Percentiles rank a stretch among this genome's conserved stretches.
Conservation (phyloP, 805 yeast species). For the Wickerhamiella dianesei region DNA sequence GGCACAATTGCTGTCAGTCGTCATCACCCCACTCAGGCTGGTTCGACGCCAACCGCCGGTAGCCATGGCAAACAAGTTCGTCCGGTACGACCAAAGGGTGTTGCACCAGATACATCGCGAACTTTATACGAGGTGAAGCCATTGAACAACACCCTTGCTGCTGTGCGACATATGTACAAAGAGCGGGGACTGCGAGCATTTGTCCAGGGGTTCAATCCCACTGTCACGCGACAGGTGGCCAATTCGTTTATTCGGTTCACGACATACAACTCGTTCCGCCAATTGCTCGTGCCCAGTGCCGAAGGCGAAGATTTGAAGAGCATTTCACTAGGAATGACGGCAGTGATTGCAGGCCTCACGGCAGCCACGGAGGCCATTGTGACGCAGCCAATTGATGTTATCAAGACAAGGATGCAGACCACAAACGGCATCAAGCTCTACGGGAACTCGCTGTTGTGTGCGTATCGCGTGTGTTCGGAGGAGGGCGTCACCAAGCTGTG, state of each 20-base stretch:
- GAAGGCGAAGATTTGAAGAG: slow-evolving; percentile 10
- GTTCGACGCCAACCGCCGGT: neutral
- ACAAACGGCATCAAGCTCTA: slow-evolving; percentile 26
- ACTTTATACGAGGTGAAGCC: neutral
- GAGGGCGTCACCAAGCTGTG: slow-evolving; percentile 28
- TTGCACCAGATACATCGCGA: neutral
- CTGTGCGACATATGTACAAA: slow-evolving; percentile 43
- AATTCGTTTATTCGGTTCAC: slow-evolving; percentile 77
- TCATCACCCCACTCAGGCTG: neutral
- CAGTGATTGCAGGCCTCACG: slow-evolving; percentile 40
- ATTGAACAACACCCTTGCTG: slow-evolving; percentile 6
- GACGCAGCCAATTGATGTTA: slow-evolving; percentile 81
- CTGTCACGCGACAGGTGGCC: slow-evolving; percentile 63
- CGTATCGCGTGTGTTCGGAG: slow-evolving; percentile 25
- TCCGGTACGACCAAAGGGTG: neutral
- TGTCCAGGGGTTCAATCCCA: slow-evolving; percentile 71
- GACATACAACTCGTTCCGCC: slow-evolving; percentile 65
- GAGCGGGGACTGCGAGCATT: slow-evolving; percentile 68
- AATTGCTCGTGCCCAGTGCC: slow-evolving; percentile 28
- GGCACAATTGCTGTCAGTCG: slow-evolving; percentile 5
- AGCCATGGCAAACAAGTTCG: neutral
- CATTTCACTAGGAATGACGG: slow-evolving; percentile 10
- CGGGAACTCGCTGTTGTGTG: slow-evolving; percentile 25
- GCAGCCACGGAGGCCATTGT: slow-evolving; percentile 48
- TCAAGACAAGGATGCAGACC: slow-evolving; percentile 82